Evolutionary conservation across 495 filamentous ascomycete species (phyloP).

Genomic region (Aspergillus kassunensis): DNA sequence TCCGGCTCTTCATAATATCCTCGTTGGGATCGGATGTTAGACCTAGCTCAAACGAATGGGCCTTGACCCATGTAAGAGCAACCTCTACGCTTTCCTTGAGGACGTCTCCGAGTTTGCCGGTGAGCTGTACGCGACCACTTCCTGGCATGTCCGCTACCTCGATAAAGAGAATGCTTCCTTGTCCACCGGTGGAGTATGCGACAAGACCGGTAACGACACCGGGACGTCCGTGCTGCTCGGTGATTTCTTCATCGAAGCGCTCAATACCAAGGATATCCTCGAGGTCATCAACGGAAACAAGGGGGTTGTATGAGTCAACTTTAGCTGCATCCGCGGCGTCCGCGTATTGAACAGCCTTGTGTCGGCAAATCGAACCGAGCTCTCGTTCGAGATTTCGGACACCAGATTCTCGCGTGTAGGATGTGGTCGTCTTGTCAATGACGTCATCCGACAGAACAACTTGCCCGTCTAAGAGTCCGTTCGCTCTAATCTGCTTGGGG

Average conservation of each 20-base stretch:
- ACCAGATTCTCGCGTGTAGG: conserved; percentile 96
- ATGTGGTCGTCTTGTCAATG: conserved; percentile 88
- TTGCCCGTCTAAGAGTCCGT: conserved; percentile 73
- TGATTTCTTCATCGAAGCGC: conserved; percentile 92
- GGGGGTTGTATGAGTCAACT: conserved; percentile 66
- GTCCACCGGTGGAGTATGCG: conserved; percentile 89
- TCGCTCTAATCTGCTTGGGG: conserved; percentile 81
- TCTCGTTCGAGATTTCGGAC: conserved; percentile 96
- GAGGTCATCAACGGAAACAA: conserved; percentile 71
- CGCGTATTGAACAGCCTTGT: conserved; percentile 92
- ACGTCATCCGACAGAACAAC: conserved; percentile 76
- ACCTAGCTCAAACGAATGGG: conserved; percentile 88
- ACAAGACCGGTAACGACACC: conserved; percentile 97
- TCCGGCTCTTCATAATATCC: conserved; percentile 94
- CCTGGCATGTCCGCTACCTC: conserved; percentile 98
- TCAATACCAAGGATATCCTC: conserved; percentile 92
- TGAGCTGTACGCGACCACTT: conserved; percentile 88
- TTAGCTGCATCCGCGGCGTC: conserved; percentile 79
- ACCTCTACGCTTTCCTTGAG: conserved; percentile 97
- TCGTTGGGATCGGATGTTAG: conserved; percentile 74
- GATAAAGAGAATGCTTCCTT: conserved; percentile 97
- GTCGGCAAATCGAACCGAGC: conserved; percentile 87
- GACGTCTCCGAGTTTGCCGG: conserved; percentile 96
- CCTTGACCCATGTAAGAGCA: conserved; percentile 93
- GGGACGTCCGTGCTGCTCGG: conserved; percentile 80